Evolutionary conservation across 1,284 basidiomycete genomes (phyloP), one percentile per base, ranked within the genome.

Genomic region (Cutaneotrichosporon daszewskae): DNA sequence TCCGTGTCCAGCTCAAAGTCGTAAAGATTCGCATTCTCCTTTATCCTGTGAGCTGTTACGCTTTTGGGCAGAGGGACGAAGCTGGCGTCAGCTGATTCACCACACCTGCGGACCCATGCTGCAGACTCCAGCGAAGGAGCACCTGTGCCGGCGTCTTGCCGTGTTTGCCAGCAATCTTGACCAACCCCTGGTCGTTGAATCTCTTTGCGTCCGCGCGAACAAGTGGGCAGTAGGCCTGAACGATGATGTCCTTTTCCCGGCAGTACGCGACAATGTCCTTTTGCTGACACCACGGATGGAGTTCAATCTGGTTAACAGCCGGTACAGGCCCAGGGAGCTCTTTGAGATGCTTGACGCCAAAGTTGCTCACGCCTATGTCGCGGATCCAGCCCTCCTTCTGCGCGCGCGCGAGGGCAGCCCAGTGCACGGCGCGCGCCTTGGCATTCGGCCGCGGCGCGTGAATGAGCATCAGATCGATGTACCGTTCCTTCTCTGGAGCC

Each of bases 241-340:
- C 72, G 24, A 82, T 72, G 41, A 94, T 87, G 6, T 72, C 74
- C 51, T 87, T 72, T 37, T 77, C 64, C 19, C 70, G 60, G 71
- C 88, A 91, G 65, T 85, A 91, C 16, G 77, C 74, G 20, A 87
- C 85, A 44, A 91, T 87, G 9, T 81, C 77, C 32, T 74, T 74
- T 51, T 88, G 86, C 59, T 90, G 87, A 69, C 85, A 89, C 55
- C 84, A 81, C 0, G 88, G 54, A 37, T 57, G 54, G 7, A 57
- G 74, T 80, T 91, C 84, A 43, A 92, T 82, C 62, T 94, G 88
- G 66, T 92, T 89, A 35, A 91, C 81, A 1, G 81, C 73, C 1
- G 88, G 88, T 62, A 78, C 75, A 0, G 79, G 80, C 0, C 68
- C 67, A 39, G 74, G 75, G 26, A 94, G 81, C 59, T 87, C 82